Percentiles rank a stretch among this genome's conserved stretches.
Conservation (phyloP, 176 grass and related monocot species). For the Triticum urartu region DNA sequence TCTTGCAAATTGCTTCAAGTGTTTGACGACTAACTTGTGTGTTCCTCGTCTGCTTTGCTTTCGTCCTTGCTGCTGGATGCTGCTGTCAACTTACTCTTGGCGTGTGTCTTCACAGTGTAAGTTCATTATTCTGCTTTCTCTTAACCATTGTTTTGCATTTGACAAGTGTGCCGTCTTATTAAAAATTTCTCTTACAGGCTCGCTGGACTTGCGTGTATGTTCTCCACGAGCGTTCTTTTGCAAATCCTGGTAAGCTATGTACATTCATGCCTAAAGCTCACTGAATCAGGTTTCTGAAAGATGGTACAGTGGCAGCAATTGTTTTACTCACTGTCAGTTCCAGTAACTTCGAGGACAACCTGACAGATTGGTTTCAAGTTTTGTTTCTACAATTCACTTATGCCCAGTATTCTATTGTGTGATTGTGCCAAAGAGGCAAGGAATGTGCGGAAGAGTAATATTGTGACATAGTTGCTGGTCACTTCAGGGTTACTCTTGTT, state of each 20-base stretch:
- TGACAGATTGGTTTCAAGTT: not conserved
- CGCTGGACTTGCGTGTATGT: constrained; percentile 95
- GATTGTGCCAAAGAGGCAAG: not conserved
- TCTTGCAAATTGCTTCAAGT: not conserved
- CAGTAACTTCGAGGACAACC: not conserved
- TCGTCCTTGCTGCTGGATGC: constrained; percentile 15
- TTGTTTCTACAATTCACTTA: not conserved
- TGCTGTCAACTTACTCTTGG: constrained; percentile 1
- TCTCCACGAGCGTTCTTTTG: constrained; percentile 85
- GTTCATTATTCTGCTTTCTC: not conserved
- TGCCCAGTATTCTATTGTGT: not conserved
- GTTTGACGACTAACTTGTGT: constrained; percentile 22
- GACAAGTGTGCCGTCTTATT: not conserved
- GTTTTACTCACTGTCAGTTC: not conserved
- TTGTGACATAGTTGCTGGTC: not conserved
- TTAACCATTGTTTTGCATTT: not conserved
- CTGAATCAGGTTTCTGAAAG: not conserved
- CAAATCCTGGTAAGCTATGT: constrained; percentile 74
- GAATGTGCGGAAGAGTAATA: not conserved
- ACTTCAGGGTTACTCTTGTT: not conserved
- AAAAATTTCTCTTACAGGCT: constrained; percentile 54
- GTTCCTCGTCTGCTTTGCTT: not conserved
- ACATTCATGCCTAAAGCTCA: not conserved
- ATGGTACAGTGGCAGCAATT: not conserved
- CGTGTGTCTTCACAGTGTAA: constrained; percentile 36